phyloP scores from a whole-genome alignment of 2,329 filamentous ascomycete genomes.

The Fusarium nodosum region DNA sequence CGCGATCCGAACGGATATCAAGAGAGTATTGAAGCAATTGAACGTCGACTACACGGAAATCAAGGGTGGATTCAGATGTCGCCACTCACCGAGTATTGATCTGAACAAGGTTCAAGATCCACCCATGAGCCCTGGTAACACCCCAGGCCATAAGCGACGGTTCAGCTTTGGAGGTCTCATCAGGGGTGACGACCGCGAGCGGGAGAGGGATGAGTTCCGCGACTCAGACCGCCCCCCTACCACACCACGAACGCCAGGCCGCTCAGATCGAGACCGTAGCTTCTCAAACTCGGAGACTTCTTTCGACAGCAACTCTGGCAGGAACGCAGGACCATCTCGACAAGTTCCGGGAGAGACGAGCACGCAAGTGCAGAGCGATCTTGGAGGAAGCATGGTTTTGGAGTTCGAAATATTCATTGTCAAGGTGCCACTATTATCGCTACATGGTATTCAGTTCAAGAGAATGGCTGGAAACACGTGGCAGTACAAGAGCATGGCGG shows the following conservation, averaged over 20 bases:
- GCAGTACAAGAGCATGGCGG: conserved; percentile 99
- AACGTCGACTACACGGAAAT: conserved; percentile 94
- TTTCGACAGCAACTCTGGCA: conserved; percentile 76
- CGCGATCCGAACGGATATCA: conserved; percentile 89
- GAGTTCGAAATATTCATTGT: conserved; percentile 98
- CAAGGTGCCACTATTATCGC: conserved; percentile 91
- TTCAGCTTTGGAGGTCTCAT: conserved; percentile 84
- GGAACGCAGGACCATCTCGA: conserved; percentile 65
- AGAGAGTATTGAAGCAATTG: conserved; percentile 87
- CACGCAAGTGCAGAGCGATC: conserved; percentile 90
- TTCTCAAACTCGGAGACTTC: conserved; percentile 91
- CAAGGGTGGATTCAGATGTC: conserved; percentile 91
- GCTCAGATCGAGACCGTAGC: conserved; percentile 73
- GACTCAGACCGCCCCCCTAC: conserved; percentile 64
- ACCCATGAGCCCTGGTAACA: conserved; percentile 69
- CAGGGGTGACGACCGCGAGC: conserved; percentile 70
- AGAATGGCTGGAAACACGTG: conserved; percentile 94
- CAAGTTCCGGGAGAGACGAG: conserved; percentile 86
- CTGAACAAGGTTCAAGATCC: conserved; percentile 78
- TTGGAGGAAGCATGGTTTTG: conserved; percentile 85
- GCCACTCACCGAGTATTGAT: conserved; percentile 90
- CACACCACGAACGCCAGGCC: conserved; percentile 61
- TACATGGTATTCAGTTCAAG: conserved; percentile 99
- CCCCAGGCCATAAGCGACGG: conserved; percentile 75
- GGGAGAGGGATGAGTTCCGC: conserved; percentile 78